Evolutionary conservation across 2,329 filamentous ascomycete species (phyloP), one percentile per base, ranked within the genome.

Genomic region (Scleromitrula shiraiana): DNA sequence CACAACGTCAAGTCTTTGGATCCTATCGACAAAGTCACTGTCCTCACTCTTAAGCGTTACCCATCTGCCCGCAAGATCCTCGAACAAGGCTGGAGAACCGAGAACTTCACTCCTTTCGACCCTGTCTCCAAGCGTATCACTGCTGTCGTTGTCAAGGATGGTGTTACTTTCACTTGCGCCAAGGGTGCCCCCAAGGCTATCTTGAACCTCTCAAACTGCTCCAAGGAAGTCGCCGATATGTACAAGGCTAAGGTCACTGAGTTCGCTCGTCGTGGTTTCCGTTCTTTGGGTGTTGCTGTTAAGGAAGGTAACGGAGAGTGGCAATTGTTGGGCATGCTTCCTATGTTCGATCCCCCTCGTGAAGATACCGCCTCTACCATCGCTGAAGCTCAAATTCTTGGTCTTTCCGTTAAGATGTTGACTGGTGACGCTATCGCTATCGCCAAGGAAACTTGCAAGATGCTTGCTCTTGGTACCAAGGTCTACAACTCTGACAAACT

Each of bases 61-160:
- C 84, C 84, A 64, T 85, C 83, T 71, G 82, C 84, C 49, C 80
- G 82, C 67, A 83, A 88, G 65, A 87, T 88, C 62, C 74, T 88
- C 53, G 76, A 79, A 59, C 75, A 83, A 63, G 83, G 83, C 65
- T 88, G 84, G 84, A 76, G 75, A 67, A 88, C 83, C 20, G 79
- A 85, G 70, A 86, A 85, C 67, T 88, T 85, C 73, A 85, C 77
- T 49, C 82, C 82, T 24, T 85, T 88, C 73, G 84, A 88, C 68
- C 83, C 84, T 45, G 83, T 88, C 64, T 87, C 83, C 62, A 88
- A 88, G 76, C 82, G 83, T 65, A 88, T 88, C 62, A 87, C 83
- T 48, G 76, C 81, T 53, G 69, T 85, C 63, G 83, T 78, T 67
- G 76, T 75, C 49, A 80, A 83, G 65, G 80, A 83, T 62, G 78